These are phyloP conservation scores for Alternaria triticimaculans DNA, from an alignment of 2,329 filamentous ascomycete genomes.

Conservation along the genomic window DNA sequence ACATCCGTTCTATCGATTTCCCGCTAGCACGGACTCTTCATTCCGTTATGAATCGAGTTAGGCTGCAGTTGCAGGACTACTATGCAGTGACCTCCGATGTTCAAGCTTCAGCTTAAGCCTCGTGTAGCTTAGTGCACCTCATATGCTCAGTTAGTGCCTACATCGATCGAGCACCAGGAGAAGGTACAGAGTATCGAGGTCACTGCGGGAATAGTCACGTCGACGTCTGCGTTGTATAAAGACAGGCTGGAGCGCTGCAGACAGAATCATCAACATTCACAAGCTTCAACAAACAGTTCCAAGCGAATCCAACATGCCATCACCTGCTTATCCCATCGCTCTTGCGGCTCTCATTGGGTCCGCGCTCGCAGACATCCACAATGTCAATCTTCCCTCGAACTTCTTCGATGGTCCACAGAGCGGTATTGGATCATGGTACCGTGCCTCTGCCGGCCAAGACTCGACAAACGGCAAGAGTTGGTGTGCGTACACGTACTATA, in stretches of 20 bases:
- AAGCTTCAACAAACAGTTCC: neutral
- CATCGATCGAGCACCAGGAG: neutral
- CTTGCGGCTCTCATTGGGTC: neutral
- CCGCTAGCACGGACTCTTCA: neutral
- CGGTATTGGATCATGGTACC: neutral
- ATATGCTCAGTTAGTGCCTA: neutral
- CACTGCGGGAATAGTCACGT: neutral
- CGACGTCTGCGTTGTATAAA: neutral
- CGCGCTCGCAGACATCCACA: neutral
- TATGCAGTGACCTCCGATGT: neutral
- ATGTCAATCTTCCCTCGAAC: neutral
- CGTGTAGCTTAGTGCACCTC: neutral
- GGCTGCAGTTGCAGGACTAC: neutral
- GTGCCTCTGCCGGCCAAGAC: neutral
- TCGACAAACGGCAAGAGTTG: neutral
- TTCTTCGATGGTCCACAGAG: neutral
- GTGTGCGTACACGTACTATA: neutral
- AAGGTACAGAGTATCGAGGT: neutral
- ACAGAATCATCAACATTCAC: neutral
- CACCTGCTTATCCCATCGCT: neutral
- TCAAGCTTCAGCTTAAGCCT: neutral
- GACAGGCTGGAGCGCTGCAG: neutral
- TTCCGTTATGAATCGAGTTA: neutral
- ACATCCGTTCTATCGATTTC: neutral
- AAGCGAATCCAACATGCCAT: neutral